Evolutionary conservation across 371 early-diverging fungal species (phyloP), one percentile per base, ranked within the genome.

Genomic region (Rhizomucor miehei): DNA sequence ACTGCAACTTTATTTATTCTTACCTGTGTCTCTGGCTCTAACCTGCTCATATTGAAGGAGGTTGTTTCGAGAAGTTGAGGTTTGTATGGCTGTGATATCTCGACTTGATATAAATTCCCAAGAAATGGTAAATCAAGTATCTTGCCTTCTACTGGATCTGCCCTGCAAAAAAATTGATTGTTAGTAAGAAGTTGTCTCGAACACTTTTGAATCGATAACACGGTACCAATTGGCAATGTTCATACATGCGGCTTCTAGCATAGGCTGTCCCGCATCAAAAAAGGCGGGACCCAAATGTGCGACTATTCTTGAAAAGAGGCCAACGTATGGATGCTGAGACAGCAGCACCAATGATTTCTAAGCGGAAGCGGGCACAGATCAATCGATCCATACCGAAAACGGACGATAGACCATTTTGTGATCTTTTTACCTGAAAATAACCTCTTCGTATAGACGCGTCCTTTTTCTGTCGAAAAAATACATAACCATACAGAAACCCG

Each of bases 401-500:
- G 14, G 49, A n/a, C 16, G 25, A 13, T 49, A 20, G 35, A 17
- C 35, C 35, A 36, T 20, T 29, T 55, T 19, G 16, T 12, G 24
- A 25, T 51, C 53, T n/a, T n/a, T n/a, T n/a, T 66, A 84, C 88
- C 75, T 92, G 93, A 65, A 94, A 93, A 59, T 89, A 95, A 6
- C 98, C 98, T 36, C 98, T 83, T 23, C 89, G 77, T 58, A 94
- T 88, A 29, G 81, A 71, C 4, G 86, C 69, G 69, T 96, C 95
- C 63, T 85, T 83, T 67, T 90, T 85, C 62, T 97, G 98, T 25
- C 97, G 82, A 64, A 98, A 98, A 62, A 95, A 95, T 4, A 93
- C 95, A 73, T 93, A 94, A 20, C 92, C 95, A 66, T 96, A 90
- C 6, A 89, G 73, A 63, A 85, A 91, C 38, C 86, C 89, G 44